A percentile compares a stretch with the other conserved stretches of the same genome.
Conservation (phyloP, 768 basidiomycete genomes). For the Boletus pseudo-olivaceus region DNA sequence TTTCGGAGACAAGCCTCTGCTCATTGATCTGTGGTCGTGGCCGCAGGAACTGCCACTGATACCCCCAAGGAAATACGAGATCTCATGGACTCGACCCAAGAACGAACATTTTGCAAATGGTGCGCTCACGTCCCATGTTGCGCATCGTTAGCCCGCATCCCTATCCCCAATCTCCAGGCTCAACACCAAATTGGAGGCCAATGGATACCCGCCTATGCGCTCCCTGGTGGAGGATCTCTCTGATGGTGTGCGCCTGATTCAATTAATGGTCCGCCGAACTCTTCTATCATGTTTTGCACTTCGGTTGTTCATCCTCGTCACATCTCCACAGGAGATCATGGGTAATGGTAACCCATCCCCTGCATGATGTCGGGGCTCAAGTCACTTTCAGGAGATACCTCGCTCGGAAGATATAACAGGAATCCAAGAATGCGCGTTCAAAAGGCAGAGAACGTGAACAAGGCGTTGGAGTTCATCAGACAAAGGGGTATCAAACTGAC, state of each 20-base stretch:
- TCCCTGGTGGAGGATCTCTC: slow-evolving; percentile 89
- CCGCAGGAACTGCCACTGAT: not conserved
- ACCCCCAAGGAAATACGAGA: not conserved
- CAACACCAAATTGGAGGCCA: slow-evolving; percentile 88
- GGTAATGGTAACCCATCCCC: slow-evolving; percentile 42
- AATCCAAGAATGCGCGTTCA: slow-evolving; percentile 90
- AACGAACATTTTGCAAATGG: slow-evolving; percentile 93
- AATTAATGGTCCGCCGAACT: slow-evolving; percentile 69
- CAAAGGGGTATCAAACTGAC: slow-evolving; percentile 93
- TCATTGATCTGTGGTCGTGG: not conserved
- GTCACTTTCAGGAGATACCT: slow-evolving; percentile 63
- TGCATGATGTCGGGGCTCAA: slow-evolving; percentile 7
- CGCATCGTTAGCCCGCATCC: not conserved
- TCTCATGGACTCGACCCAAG: slow-evolving; percentile 45
- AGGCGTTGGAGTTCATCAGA: slow-evolving; percentile 93
- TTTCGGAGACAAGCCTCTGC: not conserved
- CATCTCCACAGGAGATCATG: slow-evolving; percentile 83
- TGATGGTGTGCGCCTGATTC: slow-evolving; percentile 93
- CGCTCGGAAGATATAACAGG: slow-evolving; percentile 93
- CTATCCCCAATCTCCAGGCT: slow-evolving; percentile 54
- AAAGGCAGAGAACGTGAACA: slow-evolving; percentile 97
- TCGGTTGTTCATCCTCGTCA: not conserved
- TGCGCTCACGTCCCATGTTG: slow-evolving; percentile 27
- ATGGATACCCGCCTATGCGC: slow-evolving; percentile 82
- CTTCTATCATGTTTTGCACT: not conserved